Conservation (phyloP, 805 yeast species). For the Metschnikowia anglica region DNA sequence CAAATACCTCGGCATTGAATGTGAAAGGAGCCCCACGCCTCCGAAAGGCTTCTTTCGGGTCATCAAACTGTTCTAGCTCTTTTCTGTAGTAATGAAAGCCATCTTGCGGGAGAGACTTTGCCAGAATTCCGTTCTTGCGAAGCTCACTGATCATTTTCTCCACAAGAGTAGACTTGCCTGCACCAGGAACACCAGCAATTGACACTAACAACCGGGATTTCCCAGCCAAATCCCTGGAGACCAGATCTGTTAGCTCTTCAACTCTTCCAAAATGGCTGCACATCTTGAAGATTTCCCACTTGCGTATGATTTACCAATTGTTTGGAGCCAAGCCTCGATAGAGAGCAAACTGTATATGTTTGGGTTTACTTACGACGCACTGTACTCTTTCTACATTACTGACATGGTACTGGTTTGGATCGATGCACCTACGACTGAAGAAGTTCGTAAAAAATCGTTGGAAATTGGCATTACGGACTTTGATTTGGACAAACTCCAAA, state of each 20-base stretch:
- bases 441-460: constrained; percentile 22
- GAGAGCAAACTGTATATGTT: constrained; percentile 12
- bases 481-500: constrained; percentile 16
- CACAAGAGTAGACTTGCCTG: constrained; percentile 78
- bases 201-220: constrained; percentile 50
- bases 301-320: constrained; percentile 6
- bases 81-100: constrained; percentile 39
- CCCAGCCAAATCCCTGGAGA: constrained; percentile 6
- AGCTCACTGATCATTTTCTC: constrained; percentile 40
- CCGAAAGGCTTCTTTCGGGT: constrained; percentile 55
- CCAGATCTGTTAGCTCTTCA: constrained; percentile 12
- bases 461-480: constrained; percentile 31
- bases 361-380: constrained; percentile 16
- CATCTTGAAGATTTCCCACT: constrained; percentile 10
- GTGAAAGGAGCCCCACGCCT: constrained; percentile 87
- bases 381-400: constrained; percentile 28
- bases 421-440: constrained; percentile 20
- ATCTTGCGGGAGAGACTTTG: constrained; percentile 38
- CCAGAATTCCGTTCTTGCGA: constrained; percentile 14
- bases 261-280: constrained; percentile 12
- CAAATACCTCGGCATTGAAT: constrained; percentile 56
- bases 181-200: constrained; percentile 78
- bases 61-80: constrained; percentile 41
- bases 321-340: constrained; percentile 13
- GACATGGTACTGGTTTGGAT: constrained; percentile 30